Base-by-base conservation (phyloP, 805 yeast genomes). In the Saturnispora mendoncae region DNA sequence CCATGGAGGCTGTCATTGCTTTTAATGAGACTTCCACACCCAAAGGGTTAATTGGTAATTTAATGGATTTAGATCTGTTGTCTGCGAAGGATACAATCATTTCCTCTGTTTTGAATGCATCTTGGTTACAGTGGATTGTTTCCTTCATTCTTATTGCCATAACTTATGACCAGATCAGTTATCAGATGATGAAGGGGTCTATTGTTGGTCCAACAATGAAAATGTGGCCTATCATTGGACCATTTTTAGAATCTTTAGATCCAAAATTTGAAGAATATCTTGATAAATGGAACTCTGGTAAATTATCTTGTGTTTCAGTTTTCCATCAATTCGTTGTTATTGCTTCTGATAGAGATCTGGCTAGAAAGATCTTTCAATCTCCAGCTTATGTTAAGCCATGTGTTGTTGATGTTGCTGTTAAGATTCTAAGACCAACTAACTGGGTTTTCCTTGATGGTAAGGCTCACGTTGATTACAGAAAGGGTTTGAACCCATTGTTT, bases 401-500 rank as follows among this genome's bases (percentile, higher is more conserved):
- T 67, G 95, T 92, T 46, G 98, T 92, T 49, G 98, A 92, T 60
- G 97, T 87, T 41, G 98, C 98, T 17, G 72, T 80, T 48, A 92
- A 92, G 65, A 85, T 92, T 51, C 69, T 92, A 56, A 78, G 97
- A 64, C 97, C 97, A 36, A 72, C 90, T 35, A 92, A 90, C 69
- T 92, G 98, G 98, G 98, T 92, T 28, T 92, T 92, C 62, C 66
- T 87, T 55, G 98, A 92, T 57, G 98, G 98, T 52, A 87, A 87
- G 66, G 94, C 80, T 26, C 98, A 92, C 56, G 77, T 79, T 44
- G 98, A 92, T 64, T 92, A 90, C 66, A 80, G 98, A 65, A 79
- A 78, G 61, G 79, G 92, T 12, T 69, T 92, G 58, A 90, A 92
- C 60, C 94, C 94, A 6, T 69, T 92, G 45, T 92, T 92, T 66